Evolutionary conservation across 495 filamentous ascomycete species (phyloP), one percentile per base, ranked within the genome.

Genomic region (Penicillium dipodomyicola): DNA sequence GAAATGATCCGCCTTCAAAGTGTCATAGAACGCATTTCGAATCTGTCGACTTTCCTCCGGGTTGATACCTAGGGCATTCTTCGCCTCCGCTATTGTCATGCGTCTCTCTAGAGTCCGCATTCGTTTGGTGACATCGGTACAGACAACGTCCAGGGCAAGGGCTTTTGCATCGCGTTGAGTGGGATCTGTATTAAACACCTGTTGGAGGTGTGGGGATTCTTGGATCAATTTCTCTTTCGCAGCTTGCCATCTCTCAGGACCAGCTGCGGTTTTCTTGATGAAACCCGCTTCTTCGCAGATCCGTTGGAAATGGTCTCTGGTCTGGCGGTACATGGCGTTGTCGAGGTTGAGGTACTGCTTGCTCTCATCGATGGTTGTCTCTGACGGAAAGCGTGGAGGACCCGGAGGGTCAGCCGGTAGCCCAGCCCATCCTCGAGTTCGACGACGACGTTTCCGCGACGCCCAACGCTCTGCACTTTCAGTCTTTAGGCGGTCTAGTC

Each of bases 351-450:
- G 74, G 61, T 84, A 85, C 17, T 78, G 76, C 64, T 91, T 91
- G 71, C 85, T 83, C 64, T 94, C 89, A 61, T 89, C 85, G 53
- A 94, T 81, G 1, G 90, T 91, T 10, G 86, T 91, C 65, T 93
- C 90, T 6, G 88, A 91, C 0, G 87, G 87, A 65, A 88, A 92
- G 44, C 90, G 83, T 39, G 89, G 89, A 15, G 87, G 87, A 17
- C 81, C 82, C 5, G 86, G 85, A 20, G 86, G 86, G 71, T 92
- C 89, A 42, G 89, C 80, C 14, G 88, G 87, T 29, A 92, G 64
- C 7, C 87, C 87, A 37, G 84, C 87, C 81, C 82, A 90, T 10
- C 81, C 82, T 55, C 82, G 80, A 49, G 84, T 92, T 27, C 87
- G 83, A 19, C 88, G 82, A 14, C 89, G 81, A 39, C 90, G 85